Percentiles rank a stretch among this genome's conserved stretches.
phyloP scores from a whole-genome alignment of 1,139 yeast genomes.

The Blastobotrys ciferrii region DNA sequence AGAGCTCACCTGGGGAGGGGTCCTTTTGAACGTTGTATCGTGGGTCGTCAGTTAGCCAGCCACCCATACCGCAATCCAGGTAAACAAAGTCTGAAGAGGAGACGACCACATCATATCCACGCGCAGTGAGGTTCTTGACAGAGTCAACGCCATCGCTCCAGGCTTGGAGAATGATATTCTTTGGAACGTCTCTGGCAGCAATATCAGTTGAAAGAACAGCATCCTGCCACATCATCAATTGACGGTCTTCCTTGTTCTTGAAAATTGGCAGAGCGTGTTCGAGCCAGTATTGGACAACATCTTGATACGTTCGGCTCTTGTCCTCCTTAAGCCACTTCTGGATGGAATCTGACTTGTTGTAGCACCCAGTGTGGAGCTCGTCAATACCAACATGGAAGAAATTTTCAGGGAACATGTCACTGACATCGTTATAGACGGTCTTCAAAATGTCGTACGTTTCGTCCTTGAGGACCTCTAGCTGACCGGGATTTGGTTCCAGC shows the following conservation, averaged over 20 bases:
- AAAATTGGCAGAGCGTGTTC: slow-evolving; percentile 43
- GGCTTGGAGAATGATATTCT: slow-evolving; percentile 42
- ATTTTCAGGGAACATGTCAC: slow-evolving; percentile 40
- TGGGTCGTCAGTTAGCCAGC: slow-evolving; percentile 44
- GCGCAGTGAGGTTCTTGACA: slow-evolving; percentile 36
- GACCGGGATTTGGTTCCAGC: slow-evolving; percentile 47
- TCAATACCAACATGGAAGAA: slow-evolving; percentile 50
- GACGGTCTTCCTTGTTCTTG: slow-evolving; percentile 30
- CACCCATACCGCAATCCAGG: slow-evolving; percentile 51
- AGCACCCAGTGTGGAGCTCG: slow-evolving; percentile 44
- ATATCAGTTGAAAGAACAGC: slow-evolving; percentile 34
- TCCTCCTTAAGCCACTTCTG: slow-evolving; percentile 40
- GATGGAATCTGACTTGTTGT: slow-evolving; percentile 37
- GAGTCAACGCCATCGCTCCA: slow-evolving; percentile 38
- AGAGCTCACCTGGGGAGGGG: slow-evolving; percentile 33
- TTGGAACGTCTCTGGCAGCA: slow-evolving; percentile 28
- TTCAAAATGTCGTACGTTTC: slow-evolving; percentile 41
- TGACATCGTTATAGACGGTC: slow-evolving; percentile 43
- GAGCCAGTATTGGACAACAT: slow-evolving; percentile 44
- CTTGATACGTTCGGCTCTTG: slow-evolving; percentile 43
- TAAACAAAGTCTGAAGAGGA: slow-evolving; percentile 43
- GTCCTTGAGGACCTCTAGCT: slow-evolving; percentile 43
- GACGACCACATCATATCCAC: slow-evolving; percentile 48
- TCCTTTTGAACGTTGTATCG: slow-evolving; percentile 32
- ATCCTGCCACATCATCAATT: slow-evolving; percentile 52